Evolutionary conservation across 2,329 filamentous ascomycete species (phyloP).

Genomic region (Phaeosphaeriaceae sp.): DNA sequence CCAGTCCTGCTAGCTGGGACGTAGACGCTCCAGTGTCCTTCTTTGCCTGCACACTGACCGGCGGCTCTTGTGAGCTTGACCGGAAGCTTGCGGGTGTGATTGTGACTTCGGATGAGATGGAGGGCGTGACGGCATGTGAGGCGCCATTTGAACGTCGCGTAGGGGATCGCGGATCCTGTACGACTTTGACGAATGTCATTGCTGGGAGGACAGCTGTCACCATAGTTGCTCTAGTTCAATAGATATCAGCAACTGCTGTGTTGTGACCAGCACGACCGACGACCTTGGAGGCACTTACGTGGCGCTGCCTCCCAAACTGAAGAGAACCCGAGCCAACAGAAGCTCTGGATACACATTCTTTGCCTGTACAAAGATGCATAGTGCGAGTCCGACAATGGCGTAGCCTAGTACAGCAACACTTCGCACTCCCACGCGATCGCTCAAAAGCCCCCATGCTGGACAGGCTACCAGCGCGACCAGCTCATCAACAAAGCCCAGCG

Average conservation of each 20-base stretch:
- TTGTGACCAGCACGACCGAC: neutral
- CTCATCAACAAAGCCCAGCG: conserved; percentile 84
- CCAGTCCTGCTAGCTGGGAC: conserved; percentile 79
- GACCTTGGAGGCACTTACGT: conserved; percentile 60
- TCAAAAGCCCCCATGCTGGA: conserved; percentile 78
- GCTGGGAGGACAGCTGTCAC: conserved; percentile 91
- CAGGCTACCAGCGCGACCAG: conserved; percentile 81
- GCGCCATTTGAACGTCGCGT: conserved; percentile 45
- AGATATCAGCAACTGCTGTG: conserved; percentile 15
- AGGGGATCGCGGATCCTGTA: conserved; percentile 34
- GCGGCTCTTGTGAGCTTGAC: conserved; percentile 35
- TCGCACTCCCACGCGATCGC: conserved; percentile 77
- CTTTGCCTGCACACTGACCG: conserved; percentile 14
- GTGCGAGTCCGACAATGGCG: conserved; percentile 74
- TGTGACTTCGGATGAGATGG: conserved; percentile 75
- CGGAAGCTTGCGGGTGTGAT: conserved; percentile 68
- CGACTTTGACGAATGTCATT: conserved; percentile 55
- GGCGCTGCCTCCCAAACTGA: conserved; percentile 90
- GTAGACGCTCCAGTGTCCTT: conserved; percentile 52
- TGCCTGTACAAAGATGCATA: conserved; percentile 85
- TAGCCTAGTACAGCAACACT: conserved; percentile 74
- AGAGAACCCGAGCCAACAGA: conserved; percentile 81
- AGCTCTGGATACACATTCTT: conserved; percentile 88
- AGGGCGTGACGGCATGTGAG: conserved; percentile 67
- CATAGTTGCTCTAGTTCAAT: conserved; percentile 72